Base-by-base conservation (phyloP, 176 grass and related monocot species). In the Carex cristatella region DNA sequence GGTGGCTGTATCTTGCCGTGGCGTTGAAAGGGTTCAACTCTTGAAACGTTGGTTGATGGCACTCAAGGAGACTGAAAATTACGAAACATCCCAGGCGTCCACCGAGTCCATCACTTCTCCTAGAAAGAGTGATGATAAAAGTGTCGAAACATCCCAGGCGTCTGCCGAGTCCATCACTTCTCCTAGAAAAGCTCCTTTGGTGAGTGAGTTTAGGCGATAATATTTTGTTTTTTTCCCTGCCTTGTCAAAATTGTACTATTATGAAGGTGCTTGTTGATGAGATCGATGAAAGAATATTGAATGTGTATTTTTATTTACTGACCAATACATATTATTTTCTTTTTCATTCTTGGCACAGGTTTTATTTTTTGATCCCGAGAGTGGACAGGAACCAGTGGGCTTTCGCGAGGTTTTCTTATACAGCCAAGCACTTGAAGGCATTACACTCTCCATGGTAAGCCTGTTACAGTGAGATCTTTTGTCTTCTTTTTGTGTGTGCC, bases 401-500 rank as follows among this genome's bases (percentile, higher is more conserved):
- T 95, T 99, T 72, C 88, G 85, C 19, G 91, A 94, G 80, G 93
- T 99, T 18, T 99, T 99, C 80, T 89, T 99, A 77, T 88, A 99
- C 65, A 99, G 96, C 83, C 96, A 99, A 87, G 93, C 93, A 10
- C 93, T 95, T 77, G 96, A 99, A 91, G 96, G 96, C 75, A 99
- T 99, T 88, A 92, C 91, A n/a, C 85, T 99, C 67, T 94, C 96
- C 81, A 99, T 92, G 96, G 96, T 99, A 90, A 91, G 87, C 89
- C 89, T 76, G 68, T 27, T 82, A 82, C 31, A 88, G 73, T 23
- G 7, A 37, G 11, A 68, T 30, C 2, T 27, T 81, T 83, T 68
- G n/a, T 12, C 23, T 66, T 67, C 14, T 83, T 19, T 13, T 8
- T 44, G 12, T 53, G 13, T 55, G 51, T 38, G 38, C 2, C 12